Evolutionary conservation across 2,329 filamentous ascomycete genomes (phyloP), one percentile per base, ranked within the genome.

Genomic region (Diplodia sapinea): DNA sequence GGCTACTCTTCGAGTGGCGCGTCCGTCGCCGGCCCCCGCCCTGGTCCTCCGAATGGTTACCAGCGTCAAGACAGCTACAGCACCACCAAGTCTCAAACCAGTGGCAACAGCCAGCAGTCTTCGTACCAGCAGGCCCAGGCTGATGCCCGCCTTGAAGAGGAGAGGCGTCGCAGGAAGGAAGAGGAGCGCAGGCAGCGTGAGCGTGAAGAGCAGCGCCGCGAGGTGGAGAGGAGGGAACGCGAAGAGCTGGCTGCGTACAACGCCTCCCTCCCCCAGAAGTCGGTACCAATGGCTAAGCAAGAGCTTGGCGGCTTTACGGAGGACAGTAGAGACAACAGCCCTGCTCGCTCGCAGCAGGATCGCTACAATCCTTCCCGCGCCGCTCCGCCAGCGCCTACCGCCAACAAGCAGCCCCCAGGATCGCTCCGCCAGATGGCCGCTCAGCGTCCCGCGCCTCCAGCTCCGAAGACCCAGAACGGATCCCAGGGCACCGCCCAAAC

Each of bases 221-320:
- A 83, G 56, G 78, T 79, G 51, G 81, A 84, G 68, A 77, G 79
- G 68, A 79, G 79, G 38, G 79, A 82, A 59, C 79, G 91, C 66
- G 87, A 90, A 71, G 93, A 97, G 63, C 84, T 92, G 72, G 93
- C 95, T 76, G 92, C 89, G 20, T 97, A 97, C 79, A 97, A 98
- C 78, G 91, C 92, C 43, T 93, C 92, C 29, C 82, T 97, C 69
- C 94, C 93, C 38, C 91, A 96, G 82, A 89, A 86, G 70, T 92
- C 92, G 76, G 82, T 89, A 12, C 92, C 92, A 2, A 75, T 95
- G 71, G 93, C 94, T 38, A 92, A 98, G 78, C 94, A 97, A 79
- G 95, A 98, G 78, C 82, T 98, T 72, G 92, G 92, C 68, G 91
- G 88, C 70, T 85, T 87, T 49, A 83, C 85, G 69, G 78, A 82